Evolutionary conservation across 163 green algal genomes (phyloP), one percentile per base, ranked within the genome.

Genomic region (Chlamydomonas reinhardtii): DNA sequence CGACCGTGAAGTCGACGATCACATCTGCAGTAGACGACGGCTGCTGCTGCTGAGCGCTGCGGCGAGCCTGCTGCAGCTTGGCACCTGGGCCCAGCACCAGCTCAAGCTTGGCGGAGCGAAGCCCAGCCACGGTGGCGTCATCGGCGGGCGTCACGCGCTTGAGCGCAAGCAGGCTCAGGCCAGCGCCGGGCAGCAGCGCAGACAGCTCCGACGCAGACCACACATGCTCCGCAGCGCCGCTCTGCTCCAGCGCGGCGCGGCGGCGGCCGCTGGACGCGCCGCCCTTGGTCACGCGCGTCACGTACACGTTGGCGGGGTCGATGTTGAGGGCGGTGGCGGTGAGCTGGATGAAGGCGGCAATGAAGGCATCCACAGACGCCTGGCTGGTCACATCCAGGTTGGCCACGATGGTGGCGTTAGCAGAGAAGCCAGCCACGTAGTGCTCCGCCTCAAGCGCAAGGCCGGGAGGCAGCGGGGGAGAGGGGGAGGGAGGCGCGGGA

Each of bases 1-100:
- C 37, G 62, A 83, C 29, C 35, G 76, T 83, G 65, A 83, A 83
- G 29, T 83, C 76, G 0, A 83, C 76, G n/a, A 74, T 43, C 24
- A 83, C 76, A 5, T 64, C 76, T 4, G 20, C 35, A 4, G 4
- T 37, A 27, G 37, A 37, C n/a, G n/a, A n/a, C 39, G 54, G 12
- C 11, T 29, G 12, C 74, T 32, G 15, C 37, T 80, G 52, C 54
- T 31, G 68, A 0, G 24, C 16, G 34, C 31, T 17, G 68, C 31
- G 34, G 68, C 68, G 39, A 19, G 24, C 25, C 27, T 17, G 14
- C n/a, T n/a, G n/a, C n/a, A n/a, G n/a, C n/a, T n/a, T n/a, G 24
- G 19, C 52, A 25, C 20, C 52, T 11, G 52, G 15, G 52, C 15
- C 52, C 17, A 20, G 20, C 6, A 69, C 16, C 14, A 17, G 9